Conservation (phyloP, 345 rosid species). For the Tarenaya hassleriana region DNA sequence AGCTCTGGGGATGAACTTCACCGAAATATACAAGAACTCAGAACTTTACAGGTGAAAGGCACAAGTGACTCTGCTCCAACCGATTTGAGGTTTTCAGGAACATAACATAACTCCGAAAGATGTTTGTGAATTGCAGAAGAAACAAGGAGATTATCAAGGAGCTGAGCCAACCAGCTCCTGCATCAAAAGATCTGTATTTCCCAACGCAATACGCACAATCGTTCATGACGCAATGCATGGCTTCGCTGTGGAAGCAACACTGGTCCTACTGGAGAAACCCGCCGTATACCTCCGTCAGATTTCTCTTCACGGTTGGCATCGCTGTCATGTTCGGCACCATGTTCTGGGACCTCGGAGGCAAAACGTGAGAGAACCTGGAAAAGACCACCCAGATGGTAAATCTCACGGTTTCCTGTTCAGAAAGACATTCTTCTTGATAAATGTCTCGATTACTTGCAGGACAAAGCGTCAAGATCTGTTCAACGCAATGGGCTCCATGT, state of each 20-base stretch:
- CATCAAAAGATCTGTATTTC: slow-evolving; percentile 52
- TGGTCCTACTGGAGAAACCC: slow-evolving; percentile 83
- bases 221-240: slow-evolving; percentile 44
- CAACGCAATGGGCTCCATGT: slow-evolving; percentile 80
- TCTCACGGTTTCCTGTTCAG: too few relatives aligned
- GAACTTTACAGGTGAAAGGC: slow-evolving; percentile 49
- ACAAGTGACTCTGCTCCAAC: not conserved
- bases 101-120: not conserved
- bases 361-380: slow-evolving; percentile 35
- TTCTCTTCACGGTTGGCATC: slow-evolving; percentile 46
- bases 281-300: slow-evolving; percentile 55
- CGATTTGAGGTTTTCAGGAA: not conserved
- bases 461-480: slow-evolving; percentile 37
- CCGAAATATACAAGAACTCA: slow-evolving; percentile 49
- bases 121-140: slow-evolving; percentile 35
- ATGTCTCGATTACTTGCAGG: slow-evolving; percentile 11
- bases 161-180: slow-evolving; percentile 49
- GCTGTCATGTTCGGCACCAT: slow-evolving; percentile 59
- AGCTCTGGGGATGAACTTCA: slow-evolving; percentile 53
- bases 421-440: too few relatives aligned
- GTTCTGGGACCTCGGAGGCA: slow-evolving; percentile 68
- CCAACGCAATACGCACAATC: slow-evolving; percentile 45
- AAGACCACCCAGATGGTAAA: not conserved
- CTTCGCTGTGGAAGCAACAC: slow-evolving; percentile 77
- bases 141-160: slow-evolving; percentile 55